Percentiles rank a stretch among this genome's conserved stretches.
Conservation (phyloP, 306 rosid species). For the Clitoria ternatea region DNA sequence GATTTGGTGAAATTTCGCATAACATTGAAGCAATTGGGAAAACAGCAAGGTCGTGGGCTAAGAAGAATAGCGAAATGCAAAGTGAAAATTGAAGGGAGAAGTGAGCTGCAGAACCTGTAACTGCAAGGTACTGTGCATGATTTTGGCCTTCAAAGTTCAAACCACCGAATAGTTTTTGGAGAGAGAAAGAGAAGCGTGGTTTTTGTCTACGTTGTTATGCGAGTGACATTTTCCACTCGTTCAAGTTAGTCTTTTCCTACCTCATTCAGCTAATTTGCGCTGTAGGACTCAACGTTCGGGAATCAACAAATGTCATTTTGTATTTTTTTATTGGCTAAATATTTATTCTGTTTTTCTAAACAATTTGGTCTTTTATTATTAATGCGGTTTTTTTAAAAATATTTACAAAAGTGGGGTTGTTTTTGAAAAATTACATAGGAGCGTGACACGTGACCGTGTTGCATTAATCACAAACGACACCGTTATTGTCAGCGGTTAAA, state of each 20-base stretch:
- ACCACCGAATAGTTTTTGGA: slow-evolving; percentile 22
- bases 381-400: no score
- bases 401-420: no score
- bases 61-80: slow-evolving; percentile 13
- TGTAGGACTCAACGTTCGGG: background rate
- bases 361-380: no score
- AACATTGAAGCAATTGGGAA: slow-evolving; percentile 22
- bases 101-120: slow-evolving; percentile 44
- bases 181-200: slow-evolving; percentile 26
- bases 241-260: background rate
- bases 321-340: background rate
- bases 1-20: slow-evolving; percentile 28
- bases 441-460: no score
- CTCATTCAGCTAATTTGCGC: slow-evolving; percentile 26
- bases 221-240: slow-evolving; percentile 18
- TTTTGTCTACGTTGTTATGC: slow-evolving; percentile 25
- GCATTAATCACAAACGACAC: no score
- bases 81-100: slow-evolving; percentile 31
- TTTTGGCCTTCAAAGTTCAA: slow-evolving; percentile 49
- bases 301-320: background rate
- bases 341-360: no score
- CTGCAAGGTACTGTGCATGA: slow-evolving; percentile 37
- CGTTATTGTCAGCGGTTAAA: no score
- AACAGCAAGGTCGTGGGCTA: slow-evolving; percentile 14
- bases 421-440: no score